Conservation (phyloP, 108 stramenopile genomes). For the Cyclotella sp. region DNA sequence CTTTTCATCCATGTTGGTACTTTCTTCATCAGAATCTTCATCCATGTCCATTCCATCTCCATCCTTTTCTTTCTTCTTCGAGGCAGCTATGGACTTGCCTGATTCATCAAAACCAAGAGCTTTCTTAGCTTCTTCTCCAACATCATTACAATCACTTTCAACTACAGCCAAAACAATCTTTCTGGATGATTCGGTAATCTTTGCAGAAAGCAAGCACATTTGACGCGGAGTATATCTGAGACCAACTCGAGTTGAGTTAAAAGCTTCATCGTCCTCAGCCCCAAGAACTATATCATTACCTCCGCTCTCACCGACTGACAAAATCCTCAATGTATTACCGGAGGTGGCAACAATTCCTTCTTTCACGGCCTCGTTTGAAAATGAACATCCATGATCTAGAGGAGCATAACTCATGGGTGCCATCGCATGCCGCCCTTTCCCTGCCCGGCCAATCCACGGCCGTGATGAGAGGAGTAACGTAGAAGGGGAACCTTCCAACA, state of each 20-base stretch:
- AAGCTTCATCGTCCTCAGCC: constrained; percentile 84
- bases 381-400: constrained; percentile 91
- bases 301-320: constrained; percentile 80
- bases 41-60: constrained; percentile 77
- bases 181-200: constrained; percentile 40
- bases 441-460: constrained; percentile 90
- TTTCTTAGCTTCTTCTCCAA: constrained; percentile 78
- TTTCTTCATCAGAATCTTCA: constrained; percentile 75
- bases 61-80: constrained; percentile 57
- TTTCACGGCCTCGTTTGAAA: constrained; percentile 87
- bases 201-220: constrained; percentile 79
- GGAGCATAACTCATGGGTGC: constrained; percentile 95
- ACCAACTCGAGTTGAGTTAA: constrained; percentile 87
- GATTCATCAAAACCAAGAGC: constrained; percentile 79
- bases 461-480: constrained; percentile 92
- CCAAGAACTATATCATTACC: constrained; percentile 61
- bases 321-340: constrained; percentile 89
- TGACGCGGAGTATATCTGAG: constrained; percentile 96
- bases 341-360: constrained; percentile 97
- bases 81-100: constrained; percentile 50
- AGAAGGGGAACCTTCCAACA: constrained; percentile 68
- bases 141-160: constrained; percentile 96
- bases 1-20: constrained; percentile 60
- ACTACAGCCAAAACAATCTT: constrained; percentile 89
- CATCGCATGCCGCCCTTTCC: constrained; percentile 75